phyloP scores from a whole-genome alignment of 345 rosid genomes.

The Aquilaria sinensis region DNA sequence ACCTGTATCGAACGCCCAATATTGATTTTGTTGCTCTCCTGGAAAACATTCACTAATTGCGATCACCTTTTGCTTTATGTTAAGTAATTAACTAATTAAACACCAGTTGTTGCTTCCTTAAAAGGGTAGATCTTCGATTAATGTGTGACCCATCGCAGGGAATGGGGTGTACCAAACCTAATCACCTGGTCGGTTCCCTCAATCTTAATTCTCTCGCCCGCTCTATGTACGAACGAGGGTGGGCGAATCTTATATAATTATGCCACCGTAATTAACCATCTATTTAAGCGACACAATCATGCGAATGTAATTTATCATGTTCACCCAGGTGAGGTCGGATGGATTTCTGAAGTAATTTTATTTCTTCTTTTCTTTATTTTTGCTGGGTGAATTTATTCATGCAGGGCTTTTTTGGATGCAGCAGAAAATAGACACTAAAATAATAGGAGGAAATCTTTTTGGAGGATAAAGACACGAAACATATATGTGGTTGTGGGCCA shows the following conservation, averaged over 20 bases:
- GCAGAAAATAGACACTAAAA: not conserved
- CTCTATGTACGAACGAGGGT: no score
- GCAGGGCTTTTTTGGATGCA: no score
- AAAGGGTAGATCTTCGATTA: conserved; percentile 5
- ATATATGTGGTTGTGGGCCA: conserved; percentile 27
- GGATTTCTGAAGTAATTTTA: not conserved
- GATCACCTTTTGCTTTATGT: not conserved
- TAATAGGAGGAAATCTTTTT: not conserved
- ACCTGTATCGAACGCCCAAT: no score
- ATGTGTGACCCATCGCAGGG: not conserved
- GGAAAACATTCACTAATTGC: conserved; percentile 21
- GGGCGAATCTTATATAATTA: not conserved
- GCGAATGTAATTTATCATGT: no score
- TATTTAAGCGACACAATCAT: no score
- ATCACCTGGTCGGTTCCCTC: no score
- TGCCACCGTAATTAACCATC: no score
- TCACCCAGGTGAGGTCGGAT: no score
- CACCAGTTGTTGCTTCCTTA: conserved; percentile 35
- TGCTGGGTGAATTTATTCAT: not conserved
- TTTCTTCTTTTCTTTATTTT: conserved; percentile 4
- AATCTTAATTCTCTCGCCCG: no score
- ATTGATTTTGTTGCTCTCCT: conserved; percentile 27
- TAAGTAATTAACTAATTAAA: not conserved
- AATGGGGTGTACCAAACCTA: no score
- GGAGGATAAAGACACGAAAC: conserved; percentile 12